These are phyloP conservation scores for Colletotrichum eremochloae DNA, from an alignment of 2,329 filamentous ascomycete species.

Conservation along the genomic window DNA sequence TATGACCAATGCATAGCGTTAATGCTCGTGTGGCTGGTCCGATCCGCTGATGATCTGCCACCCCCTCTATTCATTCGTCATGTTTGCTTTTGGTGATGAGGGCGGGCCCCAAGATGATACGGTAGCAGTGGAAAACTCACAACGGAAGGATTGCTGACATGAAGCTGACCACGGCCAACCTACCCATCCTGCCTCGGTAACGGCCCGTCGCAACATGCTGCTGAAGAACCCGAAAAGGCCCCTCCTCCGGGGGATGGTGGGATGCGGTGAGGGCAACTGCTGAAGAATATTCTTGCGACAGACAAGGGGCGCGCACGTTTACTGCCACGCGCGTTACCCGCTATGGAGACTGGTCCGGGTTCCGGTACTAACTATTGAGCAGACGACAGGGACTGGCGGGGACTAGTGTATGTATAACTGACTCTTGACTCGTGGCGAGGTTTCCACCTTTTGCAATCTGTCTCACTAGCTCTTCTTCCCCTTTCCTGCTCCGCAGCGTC, in stretches of 20 bases:
- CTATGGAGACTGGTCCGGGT: constrained; percentile 16
- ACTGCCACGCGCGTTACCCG: constrained; percentile 28
- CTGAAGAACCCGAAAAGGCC: background rate
- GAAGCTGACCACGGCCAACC: constrained; percentile 16
- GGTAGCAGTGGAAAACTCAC: constrained; percentile 5
- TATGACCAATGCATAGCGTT: constrained; percentile 20
- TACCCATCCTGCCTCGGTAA: background rate
- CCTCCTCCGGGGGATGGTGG: constrained; percentile 13
- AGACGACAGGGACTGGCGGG: constrained; percentile 31
- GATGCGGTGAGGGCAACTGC: constrained; percentile 27
- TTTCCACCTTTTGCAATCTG: constrained; percentile 12
- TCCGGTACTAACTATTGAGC: background rate
- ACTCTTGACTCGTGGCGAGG: constrained; percentile 22
- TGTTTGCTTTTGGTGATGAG: constrained; percentile 8
- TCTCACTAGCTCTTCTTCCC: background rate
- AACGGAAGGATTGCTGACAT: background rate
- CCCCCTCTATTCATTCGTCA: background rate
- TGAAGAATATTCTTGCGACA: background rate
- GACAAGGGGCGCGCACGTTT: constrained; percentile 2
- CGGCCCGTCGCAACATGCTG: background rate
- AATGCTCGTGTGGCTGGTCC: constrained; percentile 7
- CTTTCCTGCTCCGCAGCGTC: background rate
- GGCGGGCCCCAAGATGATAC: constrained; percentile 11
- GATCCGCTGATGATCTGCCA: constrained; percentile 11
- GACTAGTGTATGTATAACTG: background rate